Conservation (phyloP, 768 basidiomycete genomes). For the Rhodotorula babjevae region DNA sequence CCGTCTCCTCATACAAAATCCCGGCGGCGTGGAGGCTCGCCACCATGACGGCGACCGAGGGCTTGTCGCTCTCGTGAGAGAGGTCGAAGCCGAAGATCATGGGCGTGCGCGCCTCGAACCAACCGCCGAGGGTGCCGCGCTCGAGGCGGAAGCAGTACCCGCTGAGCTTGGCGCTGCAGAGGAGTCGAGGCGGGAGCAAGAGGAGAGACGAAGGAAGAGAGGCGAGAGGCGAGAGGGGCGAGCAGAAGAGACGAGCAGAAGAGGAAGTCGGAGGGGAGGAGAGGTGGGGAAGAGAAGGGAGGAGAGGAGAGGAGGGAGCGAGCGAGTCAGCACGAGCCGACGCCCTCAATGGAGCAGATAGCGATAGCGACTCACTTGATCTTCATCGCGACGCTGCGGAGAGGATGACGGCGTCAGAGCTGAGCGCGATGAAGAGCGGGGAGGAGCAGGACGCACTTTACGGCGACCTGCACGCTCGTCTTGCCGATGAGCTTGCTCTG, state of each 20-base stretch:
- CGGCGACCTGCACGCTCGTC: not conserved
- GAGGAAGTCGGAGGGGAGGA: too few relatives aligned
- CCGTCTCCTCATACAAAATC: constrained; percentile 7
- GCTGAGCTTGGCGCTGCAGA: constrained; percentile 4
- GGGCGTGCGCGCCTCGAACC: not conserved
- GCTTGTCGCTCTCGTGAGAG: constrained; percentile 16
- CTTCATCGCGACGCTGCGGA: constrained; percentile 1
- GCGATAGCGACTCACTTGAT: too few relatives aligned
- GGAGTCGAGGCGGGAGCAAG: not conserved
- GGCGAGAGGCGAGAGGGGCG: too few relatives aligned
- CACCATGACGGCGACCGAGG: constrained; percentile 19
- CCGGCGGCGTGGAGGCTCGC: not conserved
- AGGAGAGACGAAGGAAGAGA: too few relatives aligned
- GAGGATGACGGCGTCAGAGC: not conserved
- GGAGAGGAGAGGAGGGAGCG: too few relatives aligned
- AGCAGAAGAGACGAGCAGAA: too few relatives aligned
- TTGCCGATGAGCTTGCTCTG: not conserved
- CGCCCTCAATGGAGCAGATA: too few relatives aligned
- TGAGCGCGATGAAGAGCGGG: too few relatives aligned
- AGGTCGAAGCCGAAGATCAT: constrained; percentile 23
- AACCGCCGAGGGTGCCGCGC: not conserved
- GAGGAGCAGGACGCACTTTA: constrained; percentile 12
- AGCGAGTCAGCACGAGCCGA: too few relatives aligned
- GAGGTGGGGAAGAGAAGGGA: too few relatives aligned
- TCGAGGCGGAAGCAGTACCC: constrained; percentile 6